Conservation (phyloP, 805 yeast genomes). For the Yarrowia sp. region DNA sequence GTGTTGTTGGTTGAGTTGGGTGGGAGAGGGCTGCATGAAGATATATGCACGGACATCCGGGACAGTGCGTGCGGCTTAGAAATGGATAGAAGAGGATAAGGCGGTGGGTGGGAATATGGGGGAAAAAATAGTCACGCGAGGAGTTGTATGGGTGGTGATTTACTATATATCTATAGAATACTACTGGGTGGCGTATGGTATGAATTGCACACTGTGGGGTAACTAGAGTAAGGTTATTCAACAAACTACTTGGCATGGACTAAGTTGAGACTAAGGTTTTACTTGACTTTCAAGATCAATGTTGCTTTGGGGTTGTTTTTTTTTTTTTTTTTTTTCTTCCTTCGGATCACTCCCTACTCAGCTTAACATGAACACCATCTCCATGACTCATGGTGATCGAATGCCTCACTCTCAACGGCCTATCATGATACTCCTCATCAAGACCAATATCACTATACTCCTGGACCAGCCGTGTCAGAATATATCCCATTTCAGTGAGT, state of each 20-base stretch:
- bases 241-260: not conserved
- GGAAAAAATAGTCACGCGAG: no score
- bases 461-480: conserved; percentile 43
- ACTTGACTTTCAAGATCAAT: no score
- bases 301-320: no score
- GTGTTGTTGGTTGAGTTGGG: not conserved
- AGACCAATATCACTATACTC: not conserved
- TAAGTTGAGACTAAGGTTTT: no score
- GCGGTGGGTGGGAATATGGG: not conserved
- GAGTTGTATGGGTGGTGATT: no score
- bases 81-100: not conserved
- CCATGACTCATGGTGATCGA: conserved; percentile 1
- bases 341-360: not conserved
- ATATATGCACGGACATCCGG: not conserved
- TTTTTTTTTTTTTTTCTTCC: no score
- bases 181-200: no score
- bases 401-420: not conserved
- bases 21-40: not conserved
- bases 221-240: not conserved
- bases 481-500: conserved; percentile 50
- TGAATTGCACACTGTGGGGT: not conserved
- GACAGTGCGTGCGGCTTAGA: conserved; percentile 9
- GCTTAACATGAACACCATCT: not conserved
- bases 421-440: not conserved
- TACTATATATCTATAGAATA: no score